Evolutionary conservation across 495 filamentous ascomycete genomes (phyloP).

Genomic region (Penicillium coffeae): DNA sequence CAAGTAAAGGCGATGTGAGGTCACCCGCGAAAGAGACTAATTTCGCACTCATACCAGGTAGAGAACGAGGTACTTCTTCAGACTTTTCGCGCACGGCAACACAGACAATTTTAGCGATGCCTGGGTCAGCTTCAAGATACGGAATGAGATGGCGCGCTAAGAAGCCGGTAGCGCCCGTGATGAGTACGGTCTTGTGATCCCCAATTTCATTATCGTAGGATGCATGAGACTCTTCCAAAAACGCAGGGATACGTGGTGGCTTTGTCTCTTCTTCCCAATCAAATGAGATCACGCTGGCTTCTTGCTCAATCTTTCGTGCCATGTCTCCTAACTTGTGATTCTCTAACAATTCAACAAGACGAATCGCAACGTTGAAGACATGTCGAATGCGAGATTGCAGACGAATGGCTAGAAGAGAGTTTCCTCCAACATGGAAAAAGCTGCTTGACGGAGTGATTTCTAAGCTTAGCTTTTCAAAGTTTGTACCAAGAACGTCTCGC

Average conservation of each 20-base stretch:
- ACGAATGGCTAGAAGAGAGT: background rate
- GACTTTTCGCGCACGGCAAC: background rate
- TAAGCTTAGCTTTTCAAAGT: background rate
- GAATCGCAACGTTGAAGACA: background rate
- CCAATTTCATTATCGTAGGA: no score
- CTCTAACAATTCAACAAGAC: background rate
- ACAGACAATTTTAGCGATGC: background rate
- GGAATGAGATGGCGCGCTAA: background rate
- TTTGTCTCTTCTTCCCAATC: no score
- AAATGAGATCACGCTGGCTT: background rate
- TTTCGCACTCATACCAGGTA: background rate
- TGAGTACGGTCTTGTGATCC: background rate
- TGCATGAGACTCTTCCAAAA: no score
- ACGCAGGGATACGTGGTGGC: no score
- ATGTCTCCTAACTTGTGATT: no score
- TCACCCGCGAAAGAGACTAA: constrained; percentile 26
- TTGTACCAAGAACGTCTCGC: no score
- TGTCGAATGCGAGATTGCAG: background rate
- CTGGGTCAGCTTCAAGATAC: background rate
- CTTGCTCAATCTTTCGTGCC: no score
- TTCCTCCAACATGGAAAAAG: background rate
- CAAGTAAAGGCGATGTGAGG: constrained; percentile 23
- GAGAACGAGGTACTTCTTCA: background rate
- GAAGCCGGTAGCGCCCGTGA: background rate
- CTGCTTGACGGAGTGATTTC: background rate